Base-by-base conservation (phyloP, 1,284 basidiomycete species). In the Leccinum solheimii region DNA sequence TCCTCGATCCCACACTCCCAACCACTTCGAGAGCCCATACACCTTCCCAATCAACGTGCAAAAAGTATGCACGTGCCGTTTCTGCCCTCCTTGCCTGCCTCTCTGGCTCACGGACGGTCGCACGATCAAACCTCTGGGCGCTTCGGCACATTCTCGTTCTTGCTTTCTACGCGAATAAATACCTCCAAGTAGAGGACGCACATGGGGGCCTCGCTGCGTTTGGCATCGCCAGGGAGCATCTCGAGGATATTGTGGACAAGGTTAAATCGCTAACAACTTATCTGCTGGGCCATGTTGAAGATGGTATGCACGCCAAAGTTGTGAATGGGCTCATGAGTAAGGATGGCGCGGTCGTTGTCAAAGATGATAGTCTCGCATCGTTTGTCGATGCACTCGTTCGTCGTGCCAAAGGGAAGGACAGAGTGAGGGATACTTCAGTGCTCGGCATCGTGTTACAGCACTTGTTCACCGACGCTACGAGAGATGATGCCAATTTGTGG, bases 401-500 rank as follows among this genome's bases (percentile, higher is more conserved):
- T 23, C 69, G 67, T 6, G 77, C 82, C 19, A 72, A 69, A 58
- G 69, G 71, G 45, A 71, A 71, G 5, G 86, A 90, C 62, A 79
- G 76, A 26, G 71, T 84, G 6, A 73, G 83, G 50, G 83, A 88
- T 62, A 74, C 85, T 4, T 80, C 87, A 16, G 78, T 90, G 19
- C 74, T 95, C 43, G 78, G 82, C 57, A 76, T 79, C 45, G 78
- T 92, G 8, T 69, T 95, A 53, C 82, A 82, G 30, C 80, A 86
- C 69, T 72, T 87, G 27, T 75, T 95, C 59, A 79, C 82, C 48
- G 86, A 86, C 61, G 80, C 87, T 0, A 83, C 83, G 3, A 81
- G 79, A 45, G 77, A 76, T 0, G 92, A 95, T 64, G 87, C 86
- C 0, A 93, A 94, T 61, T 72, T 81, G 40, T 96, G 95, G 93